phyloP scores from a whole-genome alignment of 108 stramenopile genomes.

The Fragilaria radians region DNA sequence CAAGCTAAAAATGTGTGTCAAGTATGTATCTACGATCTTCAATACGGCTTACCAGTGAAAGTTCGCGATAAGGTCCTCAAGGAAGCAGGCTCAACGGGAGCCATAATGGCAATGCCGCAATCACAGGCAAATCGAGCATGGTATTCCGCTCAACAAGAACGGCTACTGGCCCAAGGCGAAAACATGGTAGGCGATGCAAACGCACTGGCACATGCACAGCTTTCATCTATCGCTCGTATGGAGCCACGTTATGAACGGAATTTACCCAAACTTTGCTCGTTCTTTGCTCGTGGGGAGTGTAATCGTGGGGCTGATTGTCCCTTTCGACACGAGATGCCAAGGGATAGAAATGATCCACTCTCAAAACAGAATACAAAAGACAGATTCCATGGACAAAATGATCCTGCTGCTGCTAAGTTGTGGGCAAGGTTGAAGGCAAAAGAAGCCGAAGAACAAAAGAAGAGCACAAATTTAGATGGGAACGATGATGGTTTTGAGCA shows the following conservation, averaged over 20 bases:
- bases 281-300: constrained; percentile 94
- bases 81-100: constrained; percentile 46
- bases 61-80: constrained; percentile 87
- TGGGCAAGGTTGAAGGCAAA: constrained; percentile 52
- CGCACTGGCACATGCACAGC: constrained; percentile 60
- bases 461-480: constrained; percentile 9
- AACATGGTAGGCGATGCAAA: constrained; percentile 43
- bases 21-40: constrained; percentile 96
- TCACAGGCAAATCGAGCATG: constrained; percentile 82
- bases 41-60: constrained; percentile 93
- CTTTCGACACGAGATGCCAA: constrained; percentile 96
- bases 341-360: constrained; percentile 87
- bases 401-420: constrained; percentile 87
- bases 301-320: constrained; percentile 92
- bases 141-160: constrained; percentile 77
- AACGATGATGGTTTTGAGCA: constrained; percentile 54
- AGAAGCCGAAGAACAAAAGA: constrained; percentile 49
- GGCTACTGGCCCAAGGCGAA: constrained; percentile 62
- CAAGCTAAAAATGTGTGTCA: constrained; percentile 98
- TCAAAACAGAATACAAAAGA: constrained; percentile 93
- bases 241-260: constrained; percentile 94
- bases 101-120: constrained; percentile 72
- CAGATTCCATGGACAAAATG: constrained; percentile 90
- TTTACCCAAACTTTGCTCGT: constrained; percentile 91
- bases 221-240: constrained; percentile 87